Evolutionary conservation across 1,284 basidiomycete species (phyloP), one percentile per base, ranked within the genome.

Genomic region (Stygiomarasmius scandens): DNA sequence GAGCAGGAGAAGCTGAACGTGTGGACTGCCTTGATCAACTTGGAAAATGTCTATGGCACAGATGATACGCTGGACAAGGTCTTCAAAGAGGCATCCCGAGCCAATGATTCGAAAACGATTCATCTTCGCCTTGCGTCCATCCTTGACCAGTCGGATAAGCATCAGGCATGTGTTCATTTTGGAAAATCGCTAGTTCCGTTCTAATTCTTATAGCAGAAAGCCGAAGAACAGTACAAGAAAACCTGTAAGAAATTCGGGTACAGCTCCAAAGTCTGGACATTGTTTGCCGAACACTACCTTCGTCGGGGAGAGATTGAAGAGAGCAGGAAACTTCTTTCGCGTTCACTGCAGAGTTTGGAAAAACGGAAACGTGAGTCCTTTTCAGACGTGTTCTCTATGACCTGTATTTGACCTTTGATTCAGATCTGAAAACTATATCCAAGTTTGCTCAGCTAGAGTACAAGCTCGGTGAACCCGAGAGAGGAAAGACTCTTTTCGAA

Each of bases 1-100:
- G 97, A 99, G 74, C 89, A 89, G 63, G 98, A 99, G 74, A 95
- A 92, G 71, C 76, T 98, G 66, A 99, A 99, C 69, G 89, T 99
- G 23, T 99, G 97, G 97, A 93, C 97, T 70, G 96, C 96, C 2
- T 75, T 98, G 52, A 84, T 99, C 61, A 99, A 99, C 69, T 72
- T 99, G 66, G 97, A 99, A 77, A 96, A 97, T 68, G 80, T 89
- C 4, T 98, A 96, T 69, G 97, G 98, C 2, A 92, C 89, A 11
- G 87, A 92, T 36, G 86, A 94, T 64, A 84, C 83, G 1, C 73
- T 94, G 41, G 93, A 96, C 49, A 70, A 78, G 32, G 80, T 86
- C 1, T 98, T 98, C 82, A 93, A 90, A 70, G 94, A 99, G 66
- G 98, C 96, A 5, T 87, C 85, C 5, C 85, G 90, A 58, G 84